Evolutionary conservation across 768 basidiomycete species (phyloP).

Genomic region (Trametes cingulata): DNA sequence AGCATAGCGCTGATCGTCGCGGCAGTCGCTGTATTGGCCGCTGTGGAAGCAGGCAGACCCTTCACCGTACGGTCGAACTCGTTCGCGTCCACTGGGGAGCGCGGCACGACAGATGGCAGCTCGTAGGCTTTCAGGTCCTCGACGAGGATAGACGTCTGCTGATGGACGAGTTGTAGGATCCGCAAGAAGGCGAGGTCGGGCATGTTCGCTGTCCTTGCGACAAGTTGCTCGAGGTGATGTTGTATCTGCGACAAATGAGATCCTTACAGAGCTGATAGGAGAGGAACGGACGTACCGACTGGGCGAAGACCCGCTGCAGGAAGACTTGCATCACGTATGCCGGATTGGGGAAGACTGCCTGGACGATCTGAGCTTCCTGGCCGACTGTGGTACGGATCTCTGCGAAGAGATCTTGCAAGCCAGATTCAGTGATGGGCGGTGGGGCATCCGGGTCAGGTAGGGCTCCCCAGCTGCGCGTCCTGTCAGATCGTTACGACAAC

Average conservation of each 20-base stretch:
- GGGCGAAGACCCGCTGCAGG: slow-evolving; percentile 94
- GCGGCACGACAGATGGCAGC: slow-evolving; percentile 63
- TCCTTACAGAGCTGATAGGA: background rate
- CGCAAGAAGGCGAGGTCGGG: slow-evolving; percentile 92
- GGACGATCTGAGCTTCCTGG: slow-evolving; percentile 96
- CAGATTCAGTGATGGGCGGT: slow-evolving; percentile 78
- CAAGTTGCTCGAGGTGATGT: slow-evolving; percentile 90
- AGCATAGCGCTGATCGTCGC: slow-evolving; percentile 80
- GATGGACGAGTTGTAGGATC: slow-evolving; percentile 83
- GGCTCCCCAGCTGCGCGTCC: slow-evolving; percentile 65
- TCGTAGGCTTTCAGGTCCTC: slow-evolving; percentile 94
- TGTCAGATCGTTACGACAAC: background rate
- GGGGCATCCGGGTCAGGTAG: slow-evolving; percentile 78
- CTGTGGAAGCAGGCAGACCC: slow-evolving; percentile 42
- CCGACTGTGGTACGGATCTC: slow-evolving; percentile 92
- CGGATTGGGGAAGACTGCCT: slow-evolving; percentile 97
- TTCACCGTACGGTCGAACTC: slow-evolving; percentile 61
- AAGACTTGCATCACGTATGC: slow-evolving; percentile 98
- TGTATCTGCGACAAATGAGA: slow-evolving; percentile 66
- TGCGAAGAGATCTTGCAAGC: slow-evolving; percentile 73
- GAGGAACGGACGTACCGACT: slow-evolving; percentile 65
- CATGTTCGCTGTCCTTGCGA: slow-evolving; percentile 70
- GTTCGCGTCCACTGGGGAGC: slow-evolving; percentile 61
- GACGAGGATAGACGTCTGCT: slow-evolving; percentile 73
- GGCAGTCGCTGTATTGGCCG: slow-evolving; percentile 48